These are phyloP conservation scores for Tilletia indica DNA, from an alignment of 1,284 basidiomycete species.

Conservation along the genomic window DNA sequence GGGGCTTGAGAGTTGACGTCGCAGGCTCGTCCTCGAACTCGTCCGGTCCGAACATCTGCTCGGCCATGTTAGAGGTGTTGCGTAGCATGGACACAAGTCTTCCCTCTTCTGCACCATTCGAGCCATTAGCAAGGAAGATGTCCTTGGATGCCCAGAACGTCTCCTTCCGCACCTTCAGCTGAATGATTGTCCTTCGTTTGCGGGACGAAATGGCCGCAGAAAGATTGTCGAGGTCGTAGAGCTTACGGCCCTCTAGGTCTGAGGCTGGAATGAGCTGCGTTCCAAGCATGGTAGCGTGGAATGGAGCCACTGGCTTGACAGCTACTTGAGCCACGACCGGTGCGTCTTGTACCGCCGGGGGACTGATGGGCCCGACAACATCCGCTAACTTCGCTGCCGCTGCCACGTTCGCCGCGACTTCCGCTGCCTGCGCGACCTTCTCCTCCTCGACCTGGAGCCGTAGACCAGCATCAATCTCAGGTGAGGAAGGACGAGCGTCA, in stretches of 20 bases:
- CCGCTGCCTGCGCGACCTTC: too few species aligned
- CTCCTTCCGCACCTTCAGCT: background rate
- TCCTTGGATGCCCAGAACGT: background rate
- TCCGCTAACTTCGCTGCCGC: too few species aligned
- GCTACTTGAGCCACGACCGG: background rate
- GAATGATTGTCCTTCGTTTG: background rate
- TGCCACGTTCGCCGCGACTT: too few species aligned
- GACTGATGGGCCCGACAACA: too few species aligned
- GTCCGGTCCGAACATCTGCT: slow-evolving; percentile 1
- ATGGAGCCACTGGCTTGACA: background rate
- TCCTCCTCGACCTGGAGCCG: too few species aligned
- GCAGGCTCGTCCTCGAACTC: background rate
- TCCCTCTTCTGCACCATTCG: background rate
- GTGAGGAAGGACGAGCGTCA: background rate
- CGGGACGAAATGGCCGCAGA: background rate
- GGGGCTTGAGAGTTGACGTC: too few species aligned
- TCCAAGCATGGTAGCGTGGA: background rate
- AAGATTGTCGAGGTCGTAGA: background rate
- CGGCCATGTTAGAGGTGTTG: background rate
- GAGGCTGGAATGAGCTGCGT: background rate
- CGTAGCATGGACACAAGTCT: background rate
- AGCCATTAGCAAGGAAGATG: background rate
- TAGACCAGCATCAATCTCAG: background rate
- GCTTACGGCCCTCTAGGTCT: background rate
- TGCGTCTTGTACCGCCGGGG: too few species aligned